phyloP scores from a whole-genome alignment of 2,329 filamentous ascomycete genomes.

The Fusarium floridanum region DNA sequence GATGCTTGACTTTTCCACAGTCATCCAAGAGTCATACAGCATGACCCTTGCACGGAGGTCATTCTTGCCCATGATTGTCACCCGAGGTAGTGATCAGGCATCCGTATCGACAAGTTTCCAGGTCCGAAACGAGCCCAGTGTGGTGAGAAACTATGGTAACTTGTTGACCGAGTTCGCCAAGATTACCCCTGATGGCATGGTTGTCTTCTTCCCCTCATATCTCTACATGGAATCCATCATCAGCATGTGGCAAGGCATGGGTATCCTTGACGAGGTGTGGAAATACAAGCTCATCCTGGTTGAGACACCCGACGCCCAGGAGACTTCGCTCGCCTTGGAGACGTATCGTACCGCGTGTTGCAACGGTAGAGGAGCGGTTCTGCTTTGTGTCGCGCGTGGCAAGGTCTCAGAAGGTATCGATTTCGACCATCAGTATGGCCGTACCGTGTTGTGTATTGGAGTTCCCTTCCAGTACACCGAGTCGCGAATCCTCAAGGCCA shows the following conservation, averaged over 20 bases:
- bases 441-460: conserved; percentile 94
- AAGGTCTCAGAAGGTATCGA: conserved; percentile 99
- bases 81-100: conserved; percentile 92
- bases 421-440: conserved; percentile 98
- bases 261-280: conserved; percentile 97
- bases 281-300: conserved; percentile 99
- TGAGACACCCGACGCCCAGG: conserved; percentile 96
- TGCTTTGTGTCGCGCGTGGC: conserved; percentile 94
- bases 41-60: conserved; percentile 96
- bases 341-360: conserved; percentile 98
- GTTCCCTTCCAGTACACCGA: conserved; percentile 99
- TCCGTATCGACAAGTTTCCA: conserved; percentile 94
- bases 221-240: conserved; percentile 99
- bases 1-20: conserved; percentile 93
- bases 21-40: conserved; percentile 95
- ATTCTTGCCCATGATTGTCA: conserved; percentile 99
- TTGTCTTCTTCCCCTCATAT: conserved; percentile 99
- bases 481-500: conserved; percentile 94
- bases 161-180: conserved; percentile 95
- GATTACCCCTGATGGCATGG: conserved; percentile 94
- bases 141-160: conserved; percentile 97
- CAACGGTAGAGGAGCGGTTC: conserved; percentile 92
- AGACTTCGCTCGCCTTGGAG: conserved; percentile 94
- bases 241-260: conserved; percentile 99
- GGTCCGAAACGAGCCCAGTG: conserved; percentile 93